Conservation (phyloP, 305 asterid genomes). For the Solanum hybrid region DNA sequence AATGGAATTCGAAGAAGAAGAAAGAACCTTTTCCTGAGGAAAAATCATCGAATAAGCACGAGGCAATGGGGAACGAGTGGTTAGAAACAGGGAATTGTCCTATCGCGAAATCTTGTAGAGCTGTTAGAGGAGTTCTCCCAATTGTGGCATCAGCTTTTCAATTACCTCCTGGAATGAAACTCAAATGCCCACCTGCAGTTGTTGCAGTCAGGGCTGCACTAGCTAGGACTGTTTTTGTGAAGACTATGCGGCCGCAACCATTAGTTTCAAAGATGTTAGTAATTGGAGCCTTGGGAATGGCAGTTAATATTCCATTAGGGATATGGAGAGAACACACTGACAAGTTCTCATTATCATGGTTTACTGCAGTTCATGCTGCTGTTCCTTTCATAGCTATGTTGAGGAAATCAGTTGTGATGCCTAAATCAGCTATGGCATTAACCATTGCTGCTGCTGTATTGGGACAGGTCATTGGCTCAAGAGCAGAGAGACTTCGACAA, state of each 20-base stretch:
- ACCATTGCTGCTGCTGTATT: conserved; percentile 64
- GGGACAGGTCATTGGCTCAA: conserved; percentile 69
- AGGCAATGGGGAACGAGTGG: neutral
- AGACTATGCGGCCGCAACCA: conserved; percentile 60
- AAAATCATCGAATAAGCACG: neutral
- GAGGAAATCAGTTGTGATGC: conserved; percentile 73
- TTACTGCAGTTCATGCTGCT: conserved; percentile 36
- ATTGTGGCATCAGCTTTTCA: conserved; percentile 46
- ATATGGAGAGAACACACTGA: conserved; percentile 65
- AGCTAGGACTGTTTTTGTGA: conserved; percentile 56
- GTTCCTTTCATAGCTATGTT: conserved; percentile 79
- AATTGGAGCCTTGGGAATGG: conserved; percentile 54
- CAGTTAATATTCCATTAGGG: conserved; percentile 67
- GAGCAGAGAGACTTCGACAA: conserved; percentile 44
- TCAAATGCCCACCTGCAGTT: conserved; percentile 57
- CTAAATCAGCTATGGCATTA: conserved; percentile 67
- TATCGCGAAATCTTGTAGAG: conserved; percentile 13
- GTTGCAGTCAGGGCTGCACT: conserved; percentile 42
- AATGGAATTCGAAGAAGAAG: too few species aligned
- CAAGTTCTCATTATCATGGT: conserved; percentile 57
- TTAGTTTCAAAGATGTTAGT: conserved; percentile 54
- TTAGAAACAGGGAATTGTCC: neutral
- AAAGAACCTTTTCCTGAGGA: too few species aligned
- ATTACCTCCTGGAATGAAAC: conserved; percentile 53
- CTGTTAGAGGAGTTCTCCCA: conserved; percentile 34